Conservation (phyloP, 768 basidiomycete species). For the Hydnomerulius pinastri region DNA sequence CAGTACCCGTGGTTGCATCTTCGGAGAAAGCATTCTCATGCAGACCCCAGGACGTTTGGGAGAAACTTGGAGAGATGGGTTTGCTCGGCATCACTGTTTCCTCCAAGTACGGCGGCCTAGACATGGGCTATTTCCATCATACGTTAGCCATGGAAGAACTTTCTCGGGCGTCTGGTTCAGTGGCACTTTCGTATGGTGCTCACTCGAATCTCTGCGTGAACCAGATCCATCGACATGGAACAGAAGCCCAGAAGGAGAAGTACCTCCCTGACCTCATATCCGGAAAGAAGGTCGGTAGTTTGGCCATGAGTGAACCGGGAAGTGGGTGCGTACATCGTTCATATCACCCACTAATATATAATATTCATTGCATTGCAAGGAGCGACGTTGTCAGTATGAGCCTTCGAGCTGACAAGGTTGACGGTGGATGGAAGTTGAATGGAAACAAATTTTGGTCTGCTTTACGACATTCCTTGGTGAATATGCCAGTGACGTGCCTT, state of each 20-base stretch:
- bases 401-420: constrained; percentile 74
- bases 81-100: constrained; percentile 85
- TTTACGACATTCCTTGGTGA: neutral
- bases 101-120: constrained; percentile 79
- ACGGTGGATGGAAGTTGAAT: constrained; percentile 77
- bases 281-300: constrained; percentile 82
- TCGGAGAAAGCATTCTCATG: constrained; percentile 6
- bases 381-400: constrained; percentile 97
- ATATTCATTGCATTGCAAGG: constrained; percentile 11
- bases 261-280: constrained; percentile 81
- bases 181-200: constrained; percentile 90
- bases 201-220: constrained; percentile 90
- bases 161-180: constrained; percentile 87
- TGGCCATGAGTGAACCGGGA: constrained; percentile 94
- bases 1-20: constrained; percentile 20
- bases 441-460: constrained; percentile 91
- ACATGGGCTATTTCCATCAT: constrained; percentile 83
- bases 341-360: neutral
- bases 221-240: constrained; percentile 85
- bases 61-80: constrained; percentile 91
- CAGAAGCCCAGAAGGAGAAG: constrained; percentile 74
- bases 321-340: constrained; percentile 49
- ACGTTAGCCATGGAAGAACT: constrained; percentile 95
- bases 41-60: constrained; percentile 71
- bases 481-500: neutral